These are phyloP conservation scores for Gaertneriomyces sp. DNA, from an alignment of 192 early-diverging fungal genomes.

Conservation along the genomic window DNA sequence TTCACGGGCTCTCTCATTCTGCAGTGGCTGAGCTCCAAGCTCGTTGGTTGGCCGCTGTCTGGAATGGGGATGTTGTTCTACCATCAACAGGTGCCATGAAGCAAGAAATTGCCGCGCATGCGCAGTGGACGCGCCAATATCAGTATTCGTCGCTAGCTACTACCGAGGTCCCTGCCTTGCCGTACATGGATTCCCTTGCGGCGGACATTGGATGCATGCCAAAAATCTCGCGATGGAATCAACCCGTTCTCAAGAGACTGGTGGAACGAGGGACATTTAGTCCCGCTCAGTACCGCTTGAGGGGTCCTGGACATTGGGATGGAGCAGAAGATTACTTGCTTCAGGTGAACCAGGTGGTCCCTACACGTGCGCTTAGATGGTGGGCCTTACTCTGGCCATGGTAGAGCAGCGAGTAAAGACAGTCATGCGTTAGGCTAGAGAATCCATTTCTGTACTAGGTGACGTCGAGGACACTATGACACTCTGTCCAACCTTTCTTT, in stretches of 20 bases:
- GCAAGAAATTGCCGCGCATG: constrained; percentile 9
- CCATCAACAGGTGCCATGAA: constrained; percentile 3
- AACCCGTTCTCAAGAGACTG: constrained; percentile 8
- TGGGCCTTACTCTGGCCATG: too few relatives aligned
- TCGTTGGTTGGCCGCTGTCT: constrained; percentile 43
- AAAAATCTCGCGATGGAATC: neutral
- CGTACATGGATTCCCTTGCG: constrained; percentile 19
- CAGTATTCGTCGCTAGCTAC: neutral
- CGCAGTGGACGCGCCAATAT: neutral
- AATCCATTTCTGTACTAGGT: too few relatives aligned
- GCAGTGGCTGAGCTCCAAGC: constrained; percentile 54
- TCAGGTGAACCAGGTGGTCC: neutral
- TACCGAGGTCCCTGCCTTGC: constrained; percentile 12
- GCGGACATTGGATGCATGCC: constrained; percentile 13
- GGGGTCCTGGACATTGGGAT: constrained; percentile 4
- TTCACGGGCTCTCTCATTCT: constrained; percentile 48
- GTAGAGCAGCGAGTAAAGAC: too few relatives aligned
- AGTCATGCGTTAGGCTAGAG: too few relatives aligned
- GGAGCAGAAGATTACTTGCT: constrained; percentile 12
- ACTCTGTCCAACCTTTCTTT: too few relatives aligned
- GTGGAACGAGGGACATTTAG: constrained; percentile 10
- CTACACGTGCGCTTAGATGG: too few relatives aligned
- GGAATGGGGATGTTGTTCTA: constrained; percentile 23
- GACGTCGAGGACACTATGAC: too few relatives aligned
- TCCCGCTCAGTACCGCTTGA: constrained; percentile 19